Conservation (phyloP, 2,329 filamentous ascomycete species). For the Cytospora piceicola region DNA sequence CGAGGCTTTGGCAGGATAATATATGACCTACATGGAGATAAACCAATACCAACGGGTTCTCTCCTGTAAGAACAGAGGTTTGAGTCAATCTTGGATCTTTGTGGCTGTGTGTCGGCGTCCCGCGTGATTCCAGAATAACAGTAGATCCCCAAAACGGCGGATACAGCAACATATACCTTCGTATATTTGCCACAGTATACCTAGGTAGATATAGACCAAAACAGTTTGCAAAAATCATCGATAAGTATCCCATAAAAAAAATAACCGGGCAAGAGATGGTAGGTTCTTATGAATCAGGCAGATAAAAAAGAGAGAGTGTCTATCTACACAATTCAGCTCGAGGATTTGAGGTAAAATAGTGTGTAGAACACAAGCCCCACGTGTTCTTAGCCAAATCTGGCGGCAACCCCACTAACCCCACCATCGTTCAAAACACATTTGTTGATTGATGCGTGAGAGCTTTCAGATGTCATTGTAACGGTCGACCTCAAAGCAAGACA, state of each 20-base stretch:
- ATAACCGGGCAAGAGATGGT: background rate
- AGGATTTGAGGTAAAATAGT: background rate
- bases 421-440: conserved; percentile 7
- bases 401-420: conserved; percentile 17
- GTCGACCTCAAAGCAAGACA: conserved; percentile 10
- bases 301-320: background rate
- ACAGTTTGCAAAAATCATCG: background rate
- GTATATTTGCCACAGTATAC: too few relatives aligned
- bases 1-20: too few relatives aligned
- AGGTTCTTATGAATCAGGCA: too few relatives aligned
- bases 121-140: too few relatives aligned
- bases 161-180: background rate
- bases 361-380: background rate
- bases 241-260: background rate
- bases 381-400: background rate
- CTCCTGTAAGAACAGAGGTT: too few relatives aligned
- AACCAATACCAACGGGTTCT: too few relatives aligned
- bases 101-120: too few relatives aligned
- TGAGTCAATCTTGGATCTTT: too few relatives aligned
- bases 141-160: background rate
- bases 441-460: conserved; percentile 9
- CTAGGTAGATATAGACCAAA: too few relatives aligned
- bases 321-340: background rate
- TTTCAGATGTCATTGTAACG: conserved; percentile 7
- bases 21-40: too few relatives aligned